These are phyloP conservation scores for Parastagonospora nodorum DNA, from an alignment of 2,329 filamentous ascomycete genomes.

Conservation along the genomic window DNA sequence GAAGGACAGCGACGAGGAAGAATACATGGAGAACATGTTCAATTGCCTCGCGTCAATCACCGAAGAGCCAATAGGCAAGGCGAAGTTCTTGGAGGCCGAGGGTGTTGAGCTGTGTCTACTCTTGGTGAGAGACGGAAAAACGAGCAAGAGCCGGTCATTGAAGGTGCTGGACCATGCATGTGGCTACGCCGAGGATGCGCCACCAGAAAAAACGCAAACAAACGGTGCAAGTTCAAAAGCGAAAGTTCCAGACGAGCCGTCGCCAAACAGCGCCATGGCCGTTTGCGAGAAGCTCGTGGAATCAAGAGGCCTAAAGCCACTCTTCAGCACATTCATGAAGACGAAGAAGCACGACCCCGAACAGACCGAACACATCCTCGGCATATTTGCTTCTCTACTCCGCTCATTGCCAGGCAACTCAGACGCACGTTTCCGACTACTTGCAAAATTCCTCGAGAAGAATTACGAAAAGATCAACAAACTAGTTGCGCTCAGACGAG, in stretches of 20 bases:
- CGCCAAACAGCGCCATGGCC: slow-evolving; percentile 51
- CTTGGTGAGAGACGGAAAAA: slow-evolving; percentile 87
- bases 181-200: slow-evolving; percentile 53
- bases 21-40: slow-evolving; percentile 94
- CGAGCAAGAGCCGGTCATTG: slow-evolving; percentile 77
- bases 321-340: slow-evolving; percentile 90
- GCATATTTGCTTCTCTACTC: slow-evolving; percentile 82
- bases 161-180: slow-evolving; percentile 84
- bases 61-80: slow-evolving; percentile 75
- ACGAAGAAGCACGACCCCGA: slow-evolving; percentile 74
- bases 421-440: slow-evolving; percentile 75
- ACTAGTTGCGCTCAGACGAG: slow-evolving; percentile 71
- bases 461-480: slow-evolving; percentile 84
- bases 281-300: slow-evolving; percentile 81
- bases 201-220: slow-evolving; percentile 13
- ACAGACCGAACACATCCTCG: slow-evolving; percentile 78
- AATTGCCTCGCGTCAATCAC: slow-evolving; percentile 81
- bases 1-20: slow-evolving; percentile 86
- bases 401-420: slow-evolving; percentile 79
- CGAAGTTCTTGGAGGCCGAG: slow-evolving; percentile 84
- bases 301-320: slow-evolving; percentile 78
- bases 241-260: slow-evolving; percentile 12
- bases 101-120: slow-evolving; percentile 90
- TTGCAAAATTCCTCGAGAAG: slow-evolving; percentile 96
- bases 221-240: slow-evolving; percentile 26